Percentiles rank a stretch among this genome's conserved stretches.
These are phyloP conservation scores for Teratosphaeria pseudoeucalypti DNA, from an alignment of 2,329 filamentous ascomycete genomes.

Conservation along the genomic window DNA sequence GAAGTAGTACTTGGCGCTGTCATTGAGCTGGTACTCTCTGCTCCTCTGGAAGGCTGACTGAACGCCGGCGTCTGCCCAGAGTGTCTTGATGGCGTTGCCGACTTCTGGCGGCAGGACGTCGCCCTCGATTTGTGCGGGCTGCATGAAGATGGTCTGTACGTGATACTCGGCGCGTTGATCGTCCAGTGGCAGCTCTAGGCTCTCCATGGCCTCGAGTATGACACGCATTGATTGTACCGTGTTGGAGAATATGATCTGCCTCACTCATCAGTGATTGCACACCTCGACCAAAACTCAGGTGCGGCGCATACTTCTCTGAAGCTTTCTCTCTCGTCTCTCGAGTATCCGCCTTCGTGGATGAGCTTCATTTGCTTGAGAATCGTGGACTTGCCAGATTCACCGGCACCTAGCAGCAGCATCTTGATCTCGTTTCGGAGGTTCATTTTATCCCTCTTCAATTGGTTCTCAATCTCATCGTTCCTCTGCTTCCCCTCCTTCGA, in stretches of 20 bases:
- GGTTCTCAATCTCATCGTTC: conserved; percentile 99
- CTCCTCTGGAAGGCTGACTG: conserved; percentile 94
- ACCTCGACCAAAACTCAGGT: not conserved
- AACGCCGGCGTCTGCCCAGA: conserved; percentile 89
- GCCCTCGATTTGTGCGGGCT: conserved; percentile 91
- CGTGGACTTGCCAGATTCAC: conserved; percentile 94
- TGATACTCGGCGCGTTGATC: conserved; percentile 93
- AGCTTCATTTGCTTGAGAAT: conserved; percentile 98
- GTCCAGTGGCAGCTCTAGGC: conserved; percentile 68
- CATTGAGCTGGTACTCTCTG: conserved; percentile 90
- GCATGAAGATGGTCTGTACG: conserved; percentile 98
- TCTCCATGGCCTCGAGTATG: conserved; percentile 60
- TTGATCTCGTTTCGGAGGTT: conserved; percentile 99
- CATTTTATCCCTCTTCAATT: conserved; percentile 97
- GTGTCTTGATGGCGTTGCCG: conserved; percentile 78
- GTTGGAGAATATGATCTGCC: conserved; percentile 57
- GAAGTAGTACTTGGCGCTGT: conserved; percentile 96
- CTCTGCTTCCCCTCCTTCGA: conserved; percentile 99
- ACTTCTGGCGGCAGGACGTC: conserved; percentile 91
- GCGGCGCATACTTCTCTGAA: conserved; percentile 45
- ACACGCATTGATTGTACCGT: conserved; percentile 62
- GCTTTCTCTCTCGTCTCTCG: conserved; percentile 68
- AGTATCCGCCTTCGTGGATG: conserved; percentile 98
- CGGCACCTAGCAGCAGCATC: conserved; percentile 96
- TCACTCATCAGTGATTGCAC: conserved; percentile 1